Conservation (phyloP, 2,329 filamentous ascomycete species). For the Furcasterigmium sp. region DNA sequence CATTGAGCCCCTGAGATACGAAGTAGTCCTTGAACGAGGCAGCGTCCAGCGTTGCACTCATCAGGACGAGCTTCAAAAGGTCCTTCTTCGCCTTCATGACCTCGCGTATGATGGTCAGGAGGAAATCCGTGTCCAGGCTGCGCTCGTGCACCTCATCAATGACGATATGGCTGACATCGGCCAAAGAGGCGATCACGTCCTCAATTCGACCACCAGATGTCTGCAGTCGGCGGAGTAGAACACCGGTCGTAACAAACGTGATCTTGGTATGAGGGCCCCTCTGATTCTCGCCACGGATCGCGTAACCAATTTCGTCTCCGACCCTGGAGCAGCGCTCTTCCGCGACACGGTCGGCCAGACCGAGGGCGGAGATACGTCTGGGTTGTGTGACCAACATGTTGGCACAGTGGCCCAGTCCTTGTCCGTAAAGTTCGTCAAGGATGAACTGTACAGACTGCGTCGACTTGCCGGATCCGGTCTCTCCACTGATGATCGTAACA, state of each 20-base stretch:
- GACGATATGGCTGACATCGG: slow-evolving; percentile 89
- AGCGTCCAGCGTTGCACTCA: slow-evolving; percentile 94
- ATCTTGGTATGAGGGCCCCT: slow-evolving; percentile 72
- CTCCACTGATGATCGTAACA: slow-evolving; percentile 94
- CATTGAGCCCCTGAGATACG: slow-evolving; percentile 56
- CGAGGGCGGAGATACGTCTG: slow-evolving; percentile 86
- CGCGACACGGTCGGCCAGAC: slow-evolving; percentile 88
- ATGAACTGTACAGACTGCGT: slow-evolving; percentile 97
- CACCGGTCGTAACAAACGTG: slow-evolving; percentile 93
- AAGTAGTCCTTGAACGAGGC: slow-evolving; percentile 84
- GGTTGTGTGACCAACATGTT: slow-evolving; percentile 97
- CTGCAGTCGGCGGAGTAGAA: slow-evolving; percentile 84
- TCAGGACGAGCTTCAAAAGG: slow-evolving; percentile 82
- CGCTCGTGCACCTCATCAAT: slow-evolving; percentile 97
- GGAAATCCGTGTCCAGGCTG: slow-evolving; percentile 89
- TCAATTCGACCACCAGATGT: slow-evolving; percentile 76
- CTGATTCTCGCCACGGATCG: slow-evolving; percentile 86
- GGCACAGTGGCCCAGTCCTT: slow-evolving; percentile 66
- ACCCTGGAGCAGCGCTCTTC: slow-evolving; percentile 81
- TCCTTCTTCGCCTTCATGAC: slow-evolving; percentile 70
- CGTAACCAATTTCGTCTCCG: slow-evolving; percentile 85
- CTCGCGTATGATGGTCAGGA: slow-evolving; percentile 81
- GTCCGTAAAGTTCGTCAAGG: slow-evolving; percentile 80
- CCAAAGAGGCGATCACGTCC: slow-evolving; percentile 74
- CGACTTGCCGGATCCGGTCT: slow-evolving; percentile 95